A percentile compares a stretch with the other conserved stretches of the same genome.
These are phyloP conservation scores for Terfezia claveryi DNA, from an alignment of 495 filamentous ascomycete genomes.

Conservation along the genomic window DNA sequence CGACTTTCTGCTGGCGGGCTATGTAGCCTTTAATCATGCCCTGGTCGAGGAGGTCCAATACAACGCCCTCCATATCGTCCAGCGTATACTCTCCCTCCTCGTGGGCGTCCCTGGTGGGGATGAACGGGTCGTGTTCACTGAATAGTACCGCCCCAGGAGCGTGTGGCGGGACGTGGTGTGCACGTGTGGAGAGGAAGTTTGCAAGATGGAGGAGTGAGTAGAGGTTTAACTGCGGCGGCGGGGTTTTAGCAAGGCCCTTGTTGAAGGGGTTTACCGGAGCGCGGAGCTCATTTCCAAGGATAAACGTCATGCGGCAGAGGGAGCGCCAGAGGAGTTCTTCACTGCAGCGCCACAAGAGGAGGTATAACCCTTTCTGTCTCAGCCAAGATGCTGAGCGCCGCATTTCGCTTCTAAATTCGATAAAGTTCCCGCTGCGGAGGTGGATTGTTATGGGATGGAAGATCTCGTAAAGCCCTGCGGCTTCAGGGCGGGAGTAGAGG, in stretches of 20 bases:
- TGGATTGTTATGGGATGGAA: conserved; percentile 54
- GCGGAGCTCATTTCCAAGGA: conserved; percentile 32
- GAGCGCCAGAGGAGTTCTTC: conserved; percentile 71
- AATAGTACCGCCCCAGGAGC: conserved; percentile 19
- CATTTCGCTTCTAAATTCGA: conserved; percentile 49
- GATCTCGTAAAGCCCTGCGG: conserved; percentile 39
- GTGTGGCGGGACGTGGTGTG: conserved; percentile 6
- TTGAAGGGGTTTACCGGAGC: conserved; percentile 26
- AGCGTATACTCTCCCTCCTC: conserved; percentile 28
- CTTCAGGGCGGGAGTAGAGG: conserved; percentile 50
- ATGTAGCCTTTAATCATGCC: conserved; percentile 74
- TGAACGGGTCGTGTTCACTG: conserved; percentile 23
- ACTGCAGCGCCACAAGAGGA: conserved; percentile 48
- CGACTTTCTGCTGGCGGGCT: conserved; percentile 51
- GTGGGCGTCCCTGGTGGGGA: conserved; percentile 18
- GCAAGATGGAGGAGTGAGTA: conserved; percentile 28
- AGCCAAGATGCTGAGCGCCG: conserved; percentile 39
- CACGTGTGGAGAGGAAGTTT: conserved; percentile 11
- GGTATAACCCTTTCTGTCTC: conserved; percentile 46
- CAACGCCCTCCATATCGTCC: conserved; percentile 51
- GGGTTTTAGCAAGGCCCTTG: conserved; percentile 23
- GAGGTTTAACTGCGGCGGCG: conserved; percentile 29
- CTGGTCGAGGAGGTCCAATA: conserved; percentile 57
- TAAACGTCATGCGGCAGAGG: conserved; percentile 53
- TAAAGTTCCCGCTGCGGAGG: conserved; percentile 58